These are phyloP conservation scores for Aspergillus sclerotioniger DNA, from an alignment of 495 filamentous ascomycete genomes.

Conservation along the genomic window DNA sequence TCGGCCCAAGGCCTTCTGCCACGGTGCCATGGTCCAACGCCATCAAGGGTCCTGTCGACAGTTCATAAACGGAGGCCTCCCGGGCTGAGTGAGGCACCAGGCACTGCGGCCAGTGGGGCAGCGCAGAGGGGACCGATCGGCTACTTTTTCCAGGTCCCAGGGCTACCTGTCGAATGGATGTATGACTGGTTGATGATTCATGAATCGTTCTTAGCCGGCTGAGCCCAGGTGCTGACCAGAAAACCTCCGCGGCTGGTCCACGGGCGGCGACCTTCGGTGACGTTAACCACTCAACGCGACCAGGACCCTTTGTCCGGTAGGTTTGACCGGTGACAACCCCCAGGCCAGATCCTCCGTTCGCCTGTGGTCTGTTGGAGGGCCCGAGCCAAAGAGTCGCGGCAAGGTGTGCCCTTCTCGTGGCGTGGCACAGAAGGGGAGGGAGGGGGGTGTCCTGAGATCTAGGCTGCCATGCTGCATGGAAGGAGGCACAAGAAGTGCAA, in stretches of 20 bases:
- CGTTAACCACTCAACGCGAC: slow-evolving; percentile 22
- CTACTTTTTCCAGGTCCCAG: slow-evolving; percentile 3
- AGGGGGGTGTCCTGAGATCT: too few relatives aligned
- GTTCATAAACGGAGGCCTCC: background rate
- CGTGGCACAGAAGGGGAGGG: too few relatives aligned
- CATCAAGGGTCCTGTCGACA: slow-evolving; percentile 4
- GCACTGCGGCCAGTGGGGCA: slow-evolving; percentile 5
- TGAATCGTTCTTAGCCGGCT: background rate
- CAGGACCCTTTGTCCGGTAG: slow-evolving; percentile 14
- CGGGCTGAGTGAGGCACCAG: slow-evolving; percentile 1
- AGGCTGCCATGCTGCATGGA: background rate
- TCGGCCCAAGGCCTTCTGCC: slow-evolving; percentile 2
- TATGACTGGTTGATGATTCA: background rate
- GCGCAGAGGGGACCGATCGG: background rate
- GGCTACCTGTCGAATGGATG: background rate
- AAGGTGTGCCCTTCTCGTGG: too few relatives aligned
- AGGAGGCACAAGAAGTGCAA: background rate
- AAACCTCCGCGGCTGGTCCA: background rate
- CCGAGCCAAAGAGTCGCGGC: background rate
- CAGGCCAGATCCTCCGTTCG: background rate
- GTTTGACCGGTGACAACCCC: slow-evolving; percentile 3
- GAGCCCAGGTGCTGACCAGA: slow-evolving; percentile 4
- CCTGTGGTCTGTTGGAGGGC: background rate
- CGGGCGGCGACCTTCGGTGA: slow-evolving; percentile 15
- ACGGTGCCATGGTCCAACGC: background rate